Percentiles rank a stretch among this genome's conserved stretches.
Conservation (phyloP, 352 stramenopile genomes). For the Phytophthora cryptogea region DNA sequence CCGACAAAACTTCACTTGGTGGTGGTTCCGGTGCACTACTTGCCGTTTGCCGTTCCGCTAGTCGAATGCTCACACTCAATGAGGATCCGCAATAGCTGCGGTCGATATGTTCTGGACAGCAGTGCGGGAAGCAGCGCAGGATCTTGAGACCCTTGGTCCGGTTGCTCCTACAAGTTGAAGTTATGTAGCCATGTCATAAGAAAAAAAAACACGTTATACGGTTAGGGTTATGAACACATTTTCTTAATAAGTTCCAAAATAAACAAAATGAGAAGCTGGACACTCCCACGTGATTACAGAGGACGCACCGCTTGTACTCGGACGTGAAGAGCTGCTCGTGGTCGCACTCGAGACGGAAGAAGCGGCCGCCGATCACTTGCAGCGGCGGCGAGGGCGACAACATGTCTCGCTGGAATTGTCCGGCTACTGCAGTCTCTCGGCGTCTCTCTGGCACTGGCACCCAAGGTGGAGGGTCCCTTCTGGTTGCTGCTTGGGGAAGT, state of each 20-base stretch:
- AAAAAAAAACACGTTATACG: background rate
- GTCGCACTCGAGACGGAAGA: conserved; percentile 67
- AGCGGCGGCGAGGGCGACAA: conserved; percentile 18
- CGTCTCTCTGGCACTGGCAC: conserved; percentile 5
- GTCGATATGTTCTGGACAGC: conserved; percentile 71
- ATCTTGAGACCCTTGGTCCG: conserved; percentile 79
- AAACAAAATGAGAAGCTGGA: background rate
- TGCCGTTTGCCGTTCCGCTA: conserved; percentile 13
- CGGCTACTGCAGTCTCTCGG: background rate
- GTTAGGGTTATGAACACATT: background rate
- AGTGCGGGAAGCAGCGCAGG: conserved; percentile 69
- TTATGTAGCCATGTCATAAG: background rate
- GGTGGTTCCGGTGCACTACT: conserved; percentile 13
- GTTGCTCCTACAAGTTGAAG: conserved; percentile 50
- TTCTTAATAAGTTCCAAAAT: background rate
- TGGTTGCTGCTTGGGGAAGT: background rate
- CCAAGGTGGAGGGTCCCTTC: background rate
- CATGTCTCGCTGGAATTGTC: background rate
- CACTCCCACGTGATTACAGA: background rate
- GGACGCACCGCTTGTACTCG: conserved; percentile 66
- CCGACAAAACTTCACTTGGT: conserved; percentile 20
- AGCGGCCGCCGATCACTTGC: conserved; percentile 39
- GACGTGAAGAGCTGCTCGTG: conserved; percentile 64
- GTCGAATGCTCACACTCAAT: conserved; percentile 49
- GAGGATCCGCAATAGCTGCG: conserved; percentile 74